phyloP scores from a whole-genome alignment of 192 early-diverging fungal genomes.

The Umbelopsis isabellina region DNA sequence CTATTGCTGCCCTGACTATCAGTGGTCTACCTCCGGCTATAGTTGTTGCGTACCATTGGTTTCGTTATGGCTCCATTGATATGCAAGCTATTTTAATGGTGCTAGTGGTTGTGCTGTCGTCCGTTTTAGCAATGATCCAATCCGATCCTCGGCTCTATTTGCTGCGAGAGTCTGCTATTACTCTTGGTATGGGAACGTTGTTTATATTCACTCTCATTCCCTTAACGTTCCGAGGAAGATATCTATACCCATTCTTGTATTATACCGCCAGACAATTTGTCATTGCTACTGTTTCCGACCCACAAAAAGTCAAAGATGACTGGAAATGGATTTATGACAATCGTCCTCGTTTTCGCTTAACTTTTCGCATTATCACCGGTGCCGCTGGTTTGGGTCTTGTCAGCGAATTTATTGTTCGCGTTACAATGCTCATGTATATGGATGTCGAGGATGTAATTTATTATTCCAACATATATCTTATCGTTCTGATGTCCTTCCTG shows the following conservation, averaged over 20 bases:
- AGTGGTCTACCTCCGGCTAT: slow-evolving; percentile 47
- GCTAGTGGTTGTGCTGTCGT: slow-evolving; percentile 43
- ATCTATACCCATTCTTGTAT: slow-evolving; percentile 44
- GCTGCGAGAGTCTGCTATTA: slow-evolving; percentile 49
- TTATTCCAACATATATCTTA: slow-evolving; percentile 40
- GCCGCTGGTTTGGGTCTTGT: slow-evolving; percentile 47
- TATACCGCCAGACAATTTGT: slow-evolving; percentile 40
- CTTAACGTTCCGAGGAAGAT: slow-evolving; percentile 31
- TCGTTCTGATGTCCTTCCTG: slow-evolving; percentile 28
- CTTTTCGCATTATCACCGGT: slow-evolving; percentile 38
- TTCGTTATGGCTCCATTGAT: slow-evolving; percentile 36
- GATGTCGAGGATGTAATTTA: slow-evolving; percentile 38
- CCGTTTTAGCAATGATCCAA: slow-evolving; percentile 43
- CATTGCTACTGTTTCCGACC: slow-evolving; percentile 32
- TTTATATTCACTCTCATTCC: slow-evolving; percentile 45
- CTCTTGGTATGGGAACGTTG: slow-evolving; percentile 38
- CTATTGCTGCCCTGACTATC: slow-evolving; percentile 38
- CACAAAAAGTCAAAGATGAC: slow-evolving; percentile 34
- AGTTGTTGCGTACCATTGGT: slow-evolving; percentile 29
- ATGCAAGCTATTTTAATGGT: slow-evolving; percentile 42
- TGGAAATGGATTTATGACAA: slow-evolving; percentile 45
- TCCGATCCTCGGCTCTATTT: slow-evolving; percentile 45
- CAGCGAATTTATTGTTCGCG: slow-evolving; percentile 44
- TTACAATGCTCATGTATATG: slow-evolving; percentile 28
- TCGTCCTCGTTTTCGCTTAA: slow-evolving; percentile 36